Evolutionary conservation across 805 yeast genomes (phyloP).

Genomic region (Sugiyamaella valdiviana): DNA sequence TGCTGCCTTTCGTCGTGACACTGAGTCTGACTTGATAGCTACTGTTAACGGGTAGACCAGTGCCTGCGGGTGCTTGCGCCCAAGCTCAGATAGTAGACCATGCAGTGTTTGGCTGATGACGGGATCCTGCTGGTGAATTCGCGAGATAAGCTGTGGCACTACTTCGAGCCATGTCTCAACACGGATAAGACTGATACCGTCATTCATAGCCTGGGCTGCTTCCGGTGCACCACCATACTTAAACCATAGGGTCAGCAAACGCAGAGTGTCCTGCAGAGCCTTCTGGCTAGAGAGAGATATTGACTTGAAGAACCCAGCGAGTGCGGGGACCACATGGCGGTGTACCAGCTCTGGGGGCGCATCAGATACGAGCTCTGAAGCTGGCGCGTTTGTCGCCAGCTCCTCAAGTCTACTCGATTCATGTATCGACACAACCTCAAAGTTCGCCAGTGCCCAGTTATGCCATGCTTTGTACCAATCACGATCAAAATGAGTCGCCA

Average conservation of each 20-base stretch:
- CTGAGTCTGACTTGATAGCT: constrained; percentile 89
- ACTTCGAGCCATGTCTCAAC: constrained; percentile 95
- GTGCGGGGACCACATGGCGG: constrained; percentile 91
- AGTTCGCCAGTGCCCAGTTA: constrained; percentile 97
- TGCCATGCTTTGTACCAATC: constrained; percentile 99
- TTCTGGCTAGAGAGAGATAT: constrained; percentile 80
- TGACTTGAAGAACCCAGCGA: constrained; percentile 91
- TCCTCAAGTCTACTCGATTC: constrained; percentile 13
- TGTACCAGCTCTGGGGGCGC: constrained; percentile 45
- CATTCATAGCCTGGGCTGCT: constrained; percentile 83
- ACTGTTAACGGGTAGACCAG: constrained; percentile 92
- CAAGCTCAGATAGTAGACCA: constrained; percentile 76
- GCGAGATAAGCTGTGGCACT: constrained; percentile 89
- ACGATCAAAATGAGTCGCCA: constrained; percentile 91
- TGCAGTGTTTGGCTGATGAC: constrained; percentile 74
- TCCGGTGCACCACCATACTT: constrained; percentile 91
- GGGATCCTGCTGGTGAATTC: constrained; percentile 92
- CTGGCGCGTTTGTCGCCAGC: constrained; percentile 22
- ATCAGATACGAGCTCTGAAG: background rate
- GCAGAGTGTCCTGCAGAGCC: constrained; percentile 85
- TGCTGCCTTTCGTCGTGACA: constrained; percentile 87
- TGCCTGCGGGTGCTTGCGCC: constrained; percentile 96
- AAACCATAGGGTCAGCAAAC: constrained; percentile 91
- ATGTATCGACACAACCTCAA: constrained; percentile 70
- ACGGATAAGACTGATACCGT: constrained; percentile 83